Percentiles rank a stretch among this genome's conserved stretches.
Conservation (phyloP, 2,329 filamentous ascomycete species). For the Trichothecium roseum region DNA sequence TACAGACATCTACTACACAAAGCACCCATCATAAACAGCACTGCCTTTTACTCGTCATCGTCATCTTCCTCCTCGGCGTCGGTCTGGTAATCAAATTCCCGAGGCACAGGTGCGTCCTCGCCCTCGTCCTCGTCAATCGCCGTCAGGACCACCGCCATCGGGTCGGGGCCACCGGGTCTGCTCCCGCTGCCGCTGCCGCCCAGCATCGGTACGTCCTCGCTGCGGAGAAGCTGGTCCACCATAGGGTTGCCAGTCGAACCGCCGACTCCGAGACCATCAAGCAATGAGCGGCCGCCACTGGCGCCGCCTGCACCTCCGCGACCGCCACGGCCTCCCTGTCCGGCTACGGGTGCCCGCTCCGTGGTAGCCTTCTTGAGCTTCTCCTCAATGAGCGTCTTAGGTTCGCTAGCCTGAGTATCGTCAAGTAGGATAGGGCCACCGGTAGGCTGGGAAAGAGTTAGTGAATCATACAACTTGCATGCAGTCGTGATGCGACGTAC, state of each 20-base stretch:
- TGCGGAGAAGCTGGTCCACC: slow-evolving; percentile 32
- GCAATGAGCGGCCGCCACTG: slow-evolving; percentile 19
- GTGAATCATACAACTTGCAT: slow-evolving; percentile 4
- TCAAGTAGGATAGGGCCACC: slow-evolving; percentile 87
- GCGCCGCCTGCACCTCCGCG: slow-evolving; percentile 17
- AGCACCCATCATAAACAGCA: not conserved
- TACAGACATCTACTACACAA: not conserved
- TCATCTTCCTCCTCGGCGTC: slow-evolving; percentile 38
- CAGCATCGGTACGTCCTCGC: slow-evolving; percentile 10
- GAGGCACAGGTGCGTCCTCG: slow-evolving; percentile 60
- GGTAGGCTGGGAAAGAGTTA: slow-evolving; percentile 54
- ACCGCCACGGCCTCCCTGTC: slow-evolving; percentile 14
- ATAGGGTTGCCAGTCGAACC: slow-evolving; percentile 18
- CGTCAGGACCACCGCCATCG: slow-evolving; percentile 71
- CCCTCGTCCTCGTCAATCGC: slow-evolving; percentile 80
- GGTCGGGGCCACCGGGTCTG: slow-evolving; percentile 46
- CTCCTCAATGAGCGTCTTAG: slow-evolving; percentile 76
- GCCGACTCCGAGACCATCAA: slow-evolving; percentile 21
- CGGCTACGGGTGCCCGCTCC: slow-evolving; percentile 50
- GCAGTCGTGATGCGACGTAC: slow-evolving; percentile 34
- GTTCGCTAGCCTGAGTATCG: slow-evolving; percentile 69
- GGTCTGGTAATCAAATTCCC: slow-evolving; percentile 70
- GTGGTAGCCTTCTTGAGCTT: slow-evolving; percentile 75
- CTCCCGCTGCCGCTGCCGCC: slow-evolving; percentile 14
- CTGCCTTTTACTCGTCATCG: slow-evolving; percentile 12